A percentile compares a stretch with the other conserved stretches of the same genome.
Evolutionary conservation across 192 early-diverging fungal genomes (phyloP).

Genomic region (Coemansia sp.): DNA sequence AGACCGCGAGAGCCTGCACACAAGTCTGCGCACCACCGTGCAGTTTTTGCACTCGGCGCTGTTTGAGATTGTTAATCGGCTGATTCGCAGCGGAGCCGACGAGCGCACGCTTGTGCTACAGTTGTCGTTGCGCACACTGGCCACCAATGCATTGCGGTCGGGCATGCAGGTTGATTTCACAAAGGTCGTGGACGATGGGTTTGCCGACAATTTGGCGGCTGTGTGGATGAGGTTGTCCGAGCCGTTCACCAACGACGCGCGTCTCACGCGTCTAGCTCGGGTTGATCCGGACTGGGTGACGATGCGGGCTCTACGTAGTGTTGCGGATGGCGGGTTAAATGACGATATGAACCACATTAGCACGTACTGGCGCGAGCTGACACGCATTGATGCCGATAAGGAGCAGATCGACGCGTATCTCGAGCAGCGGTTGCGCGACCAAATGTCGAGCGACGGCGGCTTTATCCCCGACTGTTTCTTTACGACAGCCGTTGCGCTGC

Average conservation of each 20-base stretch:
- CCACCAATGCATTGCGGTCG: conserved; percentile 67
- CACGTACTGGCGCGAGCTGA: conserved; percentile 62
- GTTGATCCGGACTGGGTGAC: conserved; percentile 76
- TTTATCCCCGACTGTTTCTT: conserved; percentile 93
- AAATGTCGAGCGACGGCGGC: not conserved
- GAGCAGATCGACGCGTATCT: conserved; percentile 63
- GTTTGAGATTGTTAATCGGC: conserved; percentile 55
- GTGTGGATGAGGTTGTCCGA: conserved; percentile 71
- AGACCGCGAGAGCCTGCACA: conserved; percentile 57
- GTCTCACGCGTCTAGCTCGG: conserved; percentile 68
- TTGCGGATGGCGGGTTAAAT: conserved; percentile 28
- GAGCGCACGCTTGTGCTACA: conserved; percentile 59
- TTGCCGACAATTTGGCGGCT: conserved; percentile 72
- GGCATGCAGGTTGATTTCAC: conserved; percentile 76
- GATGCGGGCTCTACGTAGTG: conserved; percentile 57
- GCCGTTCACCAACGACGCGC: conserved; percentile 76
- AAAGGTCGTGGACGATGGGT: conserved; percentile 79
- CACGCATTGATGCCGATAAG: conserved; percentile 76
- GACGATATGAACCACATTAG: conserved; percentile 31
- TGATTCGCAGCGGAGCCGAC: conserved; percentile 66
- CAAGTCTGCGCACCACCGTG: conserved; percentile 59
- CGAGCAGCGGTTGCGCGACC: not conserved
- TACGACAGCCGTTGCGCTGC: conserved; percentile 70
- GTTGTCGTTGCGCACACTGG: conserved; percentile 64
- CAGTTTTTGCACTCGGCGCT: conserved; percentile 56